These are phyloP conservation scores for Carallia brachiata DNA, from an alignment of 345 rosid species.

Conservation along the genomic window DNA sequence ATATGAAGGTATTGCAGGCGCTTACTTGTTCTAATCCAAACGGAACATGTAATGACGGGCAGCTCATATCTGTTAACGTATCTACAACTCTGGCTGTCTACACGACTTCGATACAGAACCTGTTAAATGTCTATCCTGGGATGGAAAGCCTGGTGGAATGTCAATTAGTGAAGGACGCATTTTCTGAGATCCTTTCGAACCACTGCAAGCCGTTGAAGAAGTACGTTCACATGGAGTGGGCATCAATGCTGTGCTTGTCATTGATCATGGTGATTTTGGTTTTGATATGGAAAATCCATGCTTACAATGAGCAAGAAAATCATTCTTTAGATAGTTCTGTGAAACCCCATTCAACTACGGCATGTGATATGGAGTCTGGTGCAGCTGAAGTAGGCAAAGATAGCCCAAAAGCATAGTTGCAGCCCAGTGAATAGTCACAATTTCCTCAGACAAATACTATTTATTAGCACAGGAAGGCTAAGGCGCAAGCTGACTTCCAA, in stretches of 20 bases:
- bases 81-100: constrained; percentile 40
- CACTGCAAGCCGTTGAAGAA: constrained; percentile 60
- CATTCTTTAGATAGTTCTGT: constrained; percentile 30
- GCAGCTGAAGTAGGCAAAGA: constrained; percentile 5
- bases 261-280: constrained; percentile 44
- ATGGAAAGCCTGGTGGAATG: constrained; percentile 57
- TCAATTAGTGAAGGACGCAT: constrained; percentile 50
- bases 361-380: constrained; percentile 10
- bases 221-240: constrained; percentile 46
- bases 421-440: constrained; percentile 12
- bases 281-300: constrained; percentile 35
- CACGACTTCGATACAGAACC: constrained; percentile 49
- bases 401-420: constrained; percentile 13
- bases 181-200: constrained; percentile 41
- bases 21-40: constrained; percentile 44
- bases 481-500: constrained; percentile 21
- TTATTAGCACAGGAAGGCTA: constrained; percentile 11
- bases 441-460: not conserved
- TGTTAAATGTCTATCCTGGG: constrained; percentile 51
- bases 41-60: constrained; percentile 40
- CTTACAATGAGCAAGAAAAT: constrained; percentile 27
- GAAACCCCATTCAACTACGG: constrained; percentile 32
- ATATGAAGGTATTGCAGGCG: constrained; percentile 30
- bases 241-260: constrained; percentile 43
- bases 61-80: constrained; percentile 33